Base-by-base conservation (phyloP, 2,329 filamentous ascomycete species). In the Ascochyta fabae region DNA sequence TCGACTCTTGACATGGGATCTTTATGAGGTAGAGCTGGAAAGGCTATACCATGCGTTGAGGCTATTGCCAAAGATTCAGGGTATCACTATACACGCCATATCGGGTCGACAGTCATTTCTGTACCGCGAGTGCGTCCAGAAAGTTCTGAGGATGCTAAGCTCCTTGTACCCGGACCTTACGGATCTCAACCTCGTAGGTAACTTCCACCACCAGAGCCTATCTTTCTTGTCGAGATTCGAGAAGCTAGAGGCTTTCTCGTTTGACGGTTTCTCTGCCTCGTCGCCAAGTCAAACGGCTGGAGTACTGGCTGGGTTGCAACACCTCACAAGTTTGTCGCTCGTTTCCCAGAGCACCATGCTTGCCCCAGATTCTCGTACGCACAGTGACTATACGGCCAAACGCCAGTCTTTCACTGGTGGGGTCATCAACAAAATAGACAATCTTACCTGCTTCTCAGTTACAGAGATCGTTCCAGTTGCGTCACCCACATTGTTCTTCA, bases 201-300 rank as follows among this genome's bases (percentile, higher is more conserved):
- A 69, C 22, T 53, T 67, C 26, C 64, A 66, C 31, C 54, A 69
- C 16, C 67, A 70, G 41, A 56, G 45, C 13, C 44, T 74, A 2
- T 22, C 31, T 0, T 71, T 70, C 33, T 35, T 73, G 12, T 42
- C 47, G 1, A 40, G 40, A 0, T 48, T 74, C 4, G 38, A 31
- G 22, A 15, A 48, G 5, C 46, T 74, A 13, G 51, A 56, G 8
- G 61, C 61, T 15, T 59, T 74, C 33, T 64, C 66, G 3, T 71
- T 71, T 47, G 62, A 69, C 51, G 69, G 69, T 10, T 68, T 68
- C 34, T 68, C 65, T 15, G 56, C 60, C 1, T 60, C 65, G 2
- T 54, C 59, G 15, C 48, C 64, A 9, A 50, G 22, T 5, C 59
- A 67, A 12, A 67, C 65, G 7, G 61, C 61, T 5, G 39, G 48